phyloP scores from a whole-genome alignment of 192 early-diverging fungal genomes.

The Linnemannia zychae region DNA sequence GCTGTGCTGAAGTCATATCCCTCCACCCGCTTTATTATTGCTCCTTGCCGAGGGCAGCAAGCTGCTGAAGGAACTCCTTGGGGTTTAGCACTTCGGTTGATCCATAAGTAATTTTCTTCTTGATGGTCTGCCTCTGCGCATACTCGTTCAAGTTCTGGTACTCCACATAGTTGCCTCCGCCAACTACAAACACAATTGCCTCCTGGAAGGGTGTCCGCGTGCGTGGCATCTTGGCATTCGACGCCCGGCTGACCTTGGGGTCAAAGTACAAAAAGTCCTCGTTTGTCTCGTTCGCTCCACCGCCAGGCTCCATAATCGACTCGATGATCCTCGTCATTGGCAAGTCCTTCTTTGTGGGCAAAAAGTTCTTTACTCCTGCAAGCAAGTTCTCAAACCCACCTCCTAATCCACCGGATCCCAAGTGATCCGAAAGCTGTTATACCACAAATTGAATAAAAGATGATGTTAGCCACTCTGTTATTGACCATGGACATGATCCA shows the following conservation, averaged over 20 bases:
- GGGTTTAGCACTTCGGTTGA: slow-evolving; percentile 92
- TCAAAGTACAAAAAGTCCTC: slow-evolving; percentile 95
- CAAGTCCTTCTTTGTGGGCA: slow-evolving; percentile 92
- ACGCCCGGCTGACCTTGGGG: slow-evolving; percentile 76
- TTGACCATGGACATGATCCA: background rate
- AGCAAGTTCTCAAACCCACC: slow-evolving; percentile 80
- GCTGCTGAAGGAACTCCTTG: slow-evolving; percentile 83
- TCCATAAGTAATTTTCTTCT: slow-evolving; percentile 93
- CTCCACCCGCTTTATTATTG: background rate
- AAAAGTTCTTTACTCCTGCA: slow-evolving; percentile 94
- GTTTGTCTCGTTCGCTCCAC: slow-evolving; percentile 61
- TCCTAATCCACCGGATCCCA: slow-evolving; percentile 77
- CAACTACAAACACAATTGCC: slow-evolving; percentile 97
- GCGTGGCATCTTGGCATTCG: slow-evolving; percentile 64
- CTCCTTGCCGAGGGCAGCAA: slow-evolving; percentile 73
- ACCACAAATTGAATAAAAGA: too few species aligned
- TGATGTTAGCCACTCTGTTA: background rate
- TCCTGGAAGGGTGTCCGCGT: slow-evolving; percentile 78
- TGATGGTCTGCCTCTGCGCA: slow-evolving; percentile 68
- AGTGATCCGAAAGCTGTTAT: slow-evolving; percentile 72
- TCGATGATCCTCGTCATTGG: slow-evolving; percentile 89
- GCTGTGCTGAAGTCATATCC: background rate
- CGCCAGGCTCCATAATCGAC: slow-evolving; percentile 82
- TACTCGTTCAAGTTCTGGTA: slow-evolving; percentile 96
- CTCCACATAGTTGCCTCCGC: slow-evolving; percentile 98